Evolutionary conservation across 2,329 filamentous ascomycete genomes (phyloP).

Genomic region (Sodiomyces alkalinus): DNA sequence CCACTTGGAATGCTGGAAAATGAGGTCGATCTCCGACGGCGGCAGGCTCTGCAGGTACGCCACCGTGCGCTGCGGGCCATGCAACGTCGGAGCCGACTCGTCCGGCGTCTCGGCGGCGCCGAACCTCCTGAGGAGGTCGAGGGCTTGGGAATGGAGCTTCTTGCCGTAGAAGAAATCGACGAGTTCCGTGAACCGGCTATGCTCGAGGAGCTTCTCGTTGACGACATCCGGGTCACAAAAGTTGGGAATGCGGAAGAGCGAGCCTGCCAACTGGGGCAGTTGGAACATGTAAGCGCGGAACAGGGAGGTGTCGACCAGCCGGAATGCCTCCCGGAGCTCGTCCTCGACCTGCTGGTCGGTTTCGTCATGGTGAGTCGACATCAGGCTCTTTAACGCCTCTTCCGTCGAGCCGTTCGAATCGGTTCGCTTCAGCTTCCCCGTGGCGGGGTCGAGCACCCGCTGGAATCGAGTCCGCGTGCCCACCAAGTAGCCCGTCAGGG

Average conservation of each 20-base stretch:
- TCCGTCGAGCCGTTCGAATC: slow-evolving; percentile 28
- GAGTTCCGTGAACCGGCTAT: slow-evolving; percentile 76
- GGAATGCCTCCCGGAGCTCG: slow-evolving; percentile 61
- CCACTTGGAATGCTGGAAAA: slow-evolving; percentile 87
- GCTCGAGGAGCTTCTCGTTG: slow-evolving; percentile 80
- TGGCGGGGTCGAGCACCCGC: slow-evolving; percentile 44
- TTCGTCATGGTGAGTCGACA: slow-evolving; percentile 30
- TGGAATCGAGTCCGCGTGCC: slow-evolving; percentile 60
- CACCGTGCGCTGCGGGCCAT: slow-evolving; percentile 72
- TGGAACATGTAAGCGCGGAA: slow-evolving; percentile 95
- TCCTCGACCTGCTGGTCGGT: slow-evolving; percentile 49
- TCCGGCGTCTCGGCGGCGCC: slow-evolving; percentile 43
- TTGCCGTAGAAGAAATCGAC: slow-evolving; percentile 98
- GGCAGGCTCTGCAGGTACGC: slow-evolving; percentile 81
- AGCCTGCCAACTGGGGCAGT: slow-evolving; percentile 67
- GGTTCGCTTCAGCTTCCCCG: slow-evolving; percentile 41
- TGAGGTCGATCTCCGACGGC: slow-evolving; percentile 75
- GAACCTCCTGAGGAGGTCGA: slow-evolving; percentile 71
- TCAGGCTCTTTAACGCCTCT: slow-evolving; percentile 38
- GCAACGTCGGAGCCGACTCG: slow-evolving; percentile 40
- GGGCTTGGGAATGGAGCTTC: slow-evolving; percentile 73
- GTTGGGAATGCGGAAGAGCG: slow-evolving; percentile 88
- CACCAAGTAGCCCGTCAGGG: slow-evolving; percentile 76
- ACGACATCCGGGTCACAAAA: slow-evolving; percentile 95
- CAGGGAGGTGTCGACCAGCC: slow-evolving; percentile 80